Evolutionary conservation across 441 rosid genomes (phyloP), one percentile per base, ranked within the genome.

Genomic region (Erodium chrysanthum): DNA sequence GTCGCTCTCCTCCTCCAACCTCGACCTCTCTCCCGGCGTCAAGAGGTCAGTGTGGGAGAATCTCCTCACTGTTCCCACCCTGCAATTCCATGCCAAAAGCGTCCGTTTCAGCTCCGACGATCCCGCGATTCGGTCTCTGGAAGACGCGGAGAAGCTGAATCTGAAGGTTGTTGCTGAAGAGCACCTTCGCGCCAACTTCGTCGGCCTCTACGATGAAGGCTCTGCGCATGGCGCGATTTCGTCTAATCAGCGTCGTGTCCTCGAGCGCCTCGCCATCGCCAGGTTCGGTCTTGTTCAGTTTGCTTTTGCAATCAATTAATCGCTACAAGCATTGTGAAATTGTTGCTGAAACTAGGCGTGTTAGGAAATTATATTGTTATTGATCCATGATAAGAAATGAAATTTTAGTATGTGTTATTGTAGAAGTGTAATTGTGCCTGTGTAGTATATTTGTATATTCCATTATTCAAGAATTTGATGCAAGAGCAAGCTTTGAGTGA

Each of bases 191-290:
- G 91, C 87, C 64, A 83, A 81, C 79, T 94, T 85, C 71, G 84
- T 86, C 31, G 96, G 97, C 64, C 83, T 94, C 69, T 87, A 91
- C 67, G 96, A 88, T 20, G 79, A 74, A 52, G 80, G 79, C 66
- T 74, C 83, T 9, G 78, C 77, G 56, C 79, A 56, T 37, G 67
- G 85, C 20, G 71, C 76, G 59, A 69, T 88, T 66, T 68, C 82
- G 4, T 66, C 78, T 8, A 68, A 65, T 52, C 89, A 89, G 70
- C 96, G 87, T 27, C 85, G 78, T 15, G 80, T 83, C 67, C 96
- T 94, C 25, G 90, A 87, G 74, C 88, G 94, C 5, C 79, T 89
- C 6, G 96, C 96, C 37, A 75, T 81, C 56, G 89, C 92, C 52
- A 78, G 92, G 94, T 89, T 68, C 50, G 72, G 27, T 56, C 62